phyloP scores from a whole-genome alignment of 2,329 filamentous ascomycete genomes.

The Sarocladiaceae sp. region DNA sequence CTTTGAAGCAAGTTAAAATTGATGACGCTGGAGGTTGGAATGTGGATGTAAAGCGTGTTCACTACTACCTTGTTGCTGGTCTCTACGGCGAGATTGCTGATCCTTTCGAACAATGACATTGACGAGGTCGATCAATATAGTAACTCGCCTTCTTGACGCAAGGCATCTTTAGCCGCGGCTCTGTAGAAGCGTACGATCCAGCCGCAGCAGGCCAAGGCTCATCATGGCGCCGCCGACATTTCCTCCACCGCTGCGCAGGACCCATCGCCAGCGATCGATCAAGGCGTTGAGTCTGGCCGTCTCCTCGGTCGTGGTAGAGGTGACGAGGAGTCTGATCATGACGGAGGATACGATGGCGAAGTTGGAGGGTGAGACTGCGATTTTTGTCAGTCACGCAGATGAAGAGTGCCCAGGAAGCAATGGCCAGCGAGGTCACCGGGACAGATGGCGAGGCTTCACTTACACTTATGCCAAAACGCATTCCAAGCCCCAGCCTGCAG shows the following conservation, averaged over 20 bases:
- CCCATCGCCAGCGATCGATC: constrained; percentile 1
- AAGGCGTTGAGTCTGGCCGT: neutral
- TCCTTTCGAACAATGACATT: no score
- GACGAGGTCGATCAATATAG: no score
- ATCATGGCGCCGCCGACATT: neutral
- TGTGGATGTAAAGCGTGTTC: no score
- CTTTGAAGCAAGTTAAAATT: no score
- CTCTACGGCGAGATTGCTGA: no score
- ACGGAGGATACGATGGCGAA: neutral
- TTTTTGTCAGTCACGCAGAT: neutral
- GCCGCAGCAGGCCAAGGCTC: neutral
- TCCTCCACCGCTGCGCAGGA: neutral
- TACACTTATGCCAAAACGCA: constrained; percentile 3
- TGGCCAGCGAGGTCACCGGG: neutral
- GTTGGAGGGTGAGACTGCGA: neutral
- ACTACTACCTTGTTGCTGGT: no score
- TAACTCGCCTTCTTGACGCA: no score
- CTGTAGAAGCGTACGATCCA: neutral
- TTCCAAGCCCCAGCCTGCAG: constrained; percentile 1
- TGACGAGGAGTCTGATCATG: neutral
- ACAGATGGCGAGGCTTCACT: neutral
- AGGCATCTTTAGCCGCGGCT: no score
- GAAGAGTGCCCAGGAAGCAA: neutral
- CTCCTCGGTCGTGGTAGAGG: neutral
- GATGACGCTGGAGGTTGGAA: no score